Conservation (phyloP, 352 stramenopile genomes). For the Aphanomyces invadans region DNA sequence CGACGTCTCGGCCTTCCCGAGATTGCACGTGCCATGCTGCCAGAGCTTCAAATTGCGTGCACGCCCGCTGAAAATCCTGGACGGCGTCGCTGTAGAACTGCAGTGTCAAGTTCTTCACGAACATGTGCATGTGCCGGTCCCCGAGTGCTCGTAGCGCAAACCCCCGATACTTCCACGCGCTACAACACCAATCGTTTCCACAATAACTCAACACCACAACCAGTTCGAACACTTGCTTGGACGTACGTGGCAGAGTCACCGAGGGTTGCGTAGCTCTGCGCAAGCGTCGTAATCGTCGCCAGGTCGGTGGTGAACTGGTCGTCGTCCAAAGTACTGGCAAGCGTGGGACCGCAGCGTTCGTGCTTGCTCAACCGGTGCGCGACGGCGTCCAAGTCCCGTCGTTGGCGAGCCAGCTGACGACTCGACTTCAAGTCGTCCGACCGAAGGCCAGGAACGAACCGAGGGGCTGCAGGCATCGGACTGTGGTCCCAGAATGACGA, state of each 20-base stretch:
- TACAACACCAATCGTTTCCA: constrained; percentile 4
- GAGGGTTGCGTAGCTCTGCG: neutral
- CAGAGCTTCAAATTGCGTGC: constrained; percentile 5
- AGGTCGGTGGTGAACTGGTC: constrained; percentile 9
- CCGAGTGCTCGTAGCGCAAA: constrained; percentile 11
- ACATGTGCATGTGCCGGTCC: constrained; percentile 18
- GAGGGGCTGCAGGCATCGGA: neutral
- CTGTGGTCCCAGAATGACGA: neutral
- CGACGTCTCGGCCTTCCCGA: neutral
- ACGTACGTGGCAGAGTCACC: constrained; percentile 8
- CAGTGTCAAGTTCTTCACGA: constrained; percentile 22
- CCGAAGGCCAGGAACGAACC: neutral
- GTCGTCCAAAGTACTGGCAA: constrained; percentile 4
- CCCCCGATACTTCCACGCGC: constrained; percentile 10
- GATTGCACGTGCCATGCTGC: neutral
- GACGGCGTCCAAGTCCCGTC: neutral
- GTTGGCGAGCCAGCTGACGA: neutral
- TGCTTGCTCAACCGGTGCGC: constrained; percentile 18
- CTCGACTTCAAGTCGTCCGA: neutral
- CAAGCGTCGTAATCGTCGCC: neutral
- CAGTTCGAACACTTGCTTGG: no score
- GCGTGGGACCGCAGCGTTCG: constrained; percentile 7
- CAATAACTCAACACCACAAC: no score
- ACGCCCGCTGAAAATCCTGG: neutral
- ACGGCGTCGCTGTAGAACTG: constrained; percentile 23